A percentile compares a stretch with the other conserved stretches of the same genome.
Evolutionary conservation across 148 eudicot species (phyloP).

Genomic region (Camellia granthamiana): DNA sequence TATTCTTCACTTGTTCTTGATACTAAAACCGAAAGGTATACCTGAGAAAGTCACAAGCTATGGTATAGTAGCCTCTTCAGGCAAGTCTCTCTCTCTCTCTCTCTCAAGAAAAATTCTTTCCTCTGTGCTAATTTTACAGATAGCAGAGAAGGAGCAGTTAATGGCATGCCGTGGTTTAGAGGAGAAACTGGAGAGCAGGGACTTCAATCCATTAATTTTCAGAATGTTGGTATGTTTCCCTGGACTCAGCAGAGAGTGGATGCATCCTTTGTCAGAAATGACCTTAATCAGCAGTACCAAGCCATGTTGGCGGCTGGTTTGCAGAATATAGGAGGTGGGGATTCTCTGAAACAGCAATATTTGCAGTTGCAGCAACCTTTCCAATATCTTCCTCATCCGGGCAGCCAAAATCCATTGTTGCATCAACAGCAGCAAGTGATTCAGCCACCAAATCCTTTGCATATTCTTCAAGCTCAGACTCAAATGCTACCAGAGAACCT

Average conservation of each 20-base stretch:
- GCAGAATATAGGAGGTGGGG: conserved; percentile 64
- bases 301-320: conserved; percentile 71
- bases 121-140: conserved; percentile 33
- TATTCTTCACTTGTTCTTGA: neutral
- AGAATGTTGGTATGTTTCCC: conserved; percentile 70
- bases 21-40: neutral
- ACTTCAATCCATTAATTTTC: conserved; percentile 64
- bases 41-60: neutral
- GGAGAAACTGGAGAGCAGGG: conserved; percentile 84
- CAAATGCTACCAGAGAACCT: conserved; percentile 48
- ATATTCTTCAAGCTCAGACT: conserved; percentile 57
- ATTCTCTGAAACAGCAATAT: conserved; percentile 58
- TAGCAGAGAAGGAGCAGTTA: conserved; percentile 54
- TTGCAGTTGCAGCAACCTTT: conserved; percentile 87
- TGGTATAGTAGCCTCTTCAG: conserved; percentile 4
- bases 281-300: conserved; percentile 87
- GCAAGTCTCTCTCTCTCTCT: neutral
- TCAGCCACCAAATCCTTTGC: conserved; percentile 56
- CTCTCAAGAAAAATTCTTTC: neutral
- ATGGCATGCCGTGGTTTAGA: conserved; percentile 81
- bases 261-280: conserved; percentile 43
- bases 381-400: conserved; percentile 64
- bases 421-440: conserved; percentile 59
- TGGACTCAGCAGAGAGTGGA: conserved; percentile 86
- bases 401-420: conserved; percentile 51